Conservation (phyloP, 148 eudicot species). For the Fallopia convolvulus region DNA sequence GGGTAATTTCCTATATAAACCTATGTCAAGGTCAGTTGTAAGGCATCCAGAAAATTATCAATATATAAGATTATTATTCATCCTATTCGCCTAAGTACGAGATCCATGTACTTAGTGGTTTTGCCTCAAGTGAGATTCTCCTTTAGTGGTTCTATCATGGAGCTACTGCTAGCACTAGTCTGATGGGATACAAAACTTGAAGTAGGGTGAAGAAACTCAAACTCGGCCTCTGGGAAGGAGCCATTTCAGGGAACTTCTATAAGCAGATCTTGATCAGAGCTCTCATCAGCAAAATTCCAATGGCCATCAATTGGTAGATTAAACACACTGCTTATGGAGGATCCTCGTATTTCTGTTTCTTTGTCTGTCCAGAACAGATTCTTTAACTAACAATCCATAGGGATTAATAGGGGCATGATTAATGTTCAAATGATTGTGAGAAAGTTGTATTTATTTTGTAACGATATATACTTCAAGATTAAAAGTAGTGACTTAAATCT, state of each 20-base stretch:
- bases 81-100: too few relatives aligned
- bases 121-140: too few relatives aligned
- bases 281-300: conserved; percentile 44
- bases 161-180: conserved; percentile 62
- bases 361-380: conserved; percentile 29
- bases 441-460: too few relatives aligned
- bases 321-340: conserved; percentile 51
- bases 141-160: too few relatives aligned
- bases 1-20: too few relatives aligned
- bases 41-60: too few relatives aligned
- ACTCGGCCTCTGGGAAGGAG: conserved; percentile 62
- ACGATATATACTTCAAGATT: too few relatives aligned
- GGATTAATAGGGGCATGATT: neutral
- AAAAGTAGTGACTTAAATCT: neutral
- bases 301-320: conserved; percentile 37
- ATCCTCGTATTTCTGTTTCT: conserved; percentile 38
- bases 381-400: neutral
- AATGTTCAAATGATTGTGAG: neutral
- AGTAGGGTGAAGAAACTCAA: conserved; percentile 54
- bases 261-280: conserved; percentile 73
- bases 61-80: too few relatives aligned
- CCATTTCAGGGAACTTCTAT: conserved; percentile 71
- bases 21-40: too few relatives aligned
- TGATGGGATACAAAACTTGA: conserved; percentile 42
- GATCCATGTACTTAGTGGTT: too few relatives aligned